These are phyloP conservation scores for Nemania abortiva DNA, from an alignment of 2,329 filamentous ascomycete genomes.

Conservation along the genomic window DNA sequence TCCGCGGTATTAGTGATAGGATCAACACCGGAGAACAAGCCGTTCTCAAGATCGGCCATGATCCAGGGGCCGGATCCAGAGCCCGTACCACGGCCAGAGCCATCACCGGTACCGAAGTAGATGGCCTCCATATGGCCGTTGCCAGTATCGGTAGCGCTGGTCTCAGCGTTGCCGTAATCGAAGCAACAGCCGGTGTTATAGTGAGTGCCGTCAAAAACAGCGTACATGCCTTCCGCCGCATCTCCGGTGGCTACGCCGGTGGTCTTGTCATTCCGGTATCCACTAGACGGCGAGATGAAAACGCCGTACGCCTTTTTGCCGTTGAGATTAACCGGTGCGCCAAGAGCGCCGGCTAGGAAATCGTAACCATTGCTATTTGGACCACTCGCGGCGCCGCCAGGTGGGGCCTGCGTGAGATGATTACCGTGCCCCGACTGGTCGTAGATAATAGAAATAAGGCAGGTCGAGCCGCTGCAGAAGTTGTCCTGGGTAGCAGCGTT, in stretches of 20 bases:
- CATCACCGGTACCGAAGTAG: conserved; percentile 66
- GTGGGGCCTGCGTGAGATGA: conserved; percentile 72
- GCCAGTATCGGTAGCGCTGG: conserved; percentile 64
- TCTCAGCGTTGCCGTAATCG: conserved; percentile 70
- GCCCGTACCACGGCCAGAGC: conserved; percentile 67
- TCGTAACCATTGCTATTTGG: conserved; percentile 69
- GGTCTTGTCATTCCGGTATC: conserved; percentile 70
- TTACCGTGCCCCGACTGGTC: conserved; percentile 73
- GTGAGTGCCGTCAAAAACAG: conserved; percentile 69
- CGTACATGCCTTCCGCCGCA: conserved; percentile 69
- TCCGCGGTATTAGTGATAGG: conserved; percentile 62
- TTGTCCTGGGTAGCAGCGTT: conserved; percentile 70
- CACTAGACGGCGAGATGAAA: conserved; percentile 70
- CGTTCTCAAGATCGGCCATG: conserved; percentile 77
- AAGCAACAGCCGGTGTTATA: conserved; percentile 69
- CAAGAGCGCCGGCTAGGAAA: conserved; percentile 68
- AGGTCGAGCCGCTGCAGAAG: conserved; percentile 71
- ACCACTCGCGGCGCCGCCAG: conserved; percentile 65
- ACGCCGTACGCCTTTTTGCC: conserved; percentile 74
- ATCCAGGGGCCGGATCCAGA: conserved; percentile 73
- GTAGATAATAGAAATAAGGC: conserved; percentile 74
- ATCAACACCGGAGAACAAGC: conserved; percentile 58
- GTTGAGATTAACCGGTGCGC: conserved; percentile 70
- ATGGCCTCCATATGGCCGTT: conserved; percentile 77
- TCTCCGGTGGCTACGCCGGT: conserved; percentile 67